Evolutionary conservation across 2,329 filamentous ascomycete species (phyloP).

Genomic region (Fusarium foetens): DNA sequence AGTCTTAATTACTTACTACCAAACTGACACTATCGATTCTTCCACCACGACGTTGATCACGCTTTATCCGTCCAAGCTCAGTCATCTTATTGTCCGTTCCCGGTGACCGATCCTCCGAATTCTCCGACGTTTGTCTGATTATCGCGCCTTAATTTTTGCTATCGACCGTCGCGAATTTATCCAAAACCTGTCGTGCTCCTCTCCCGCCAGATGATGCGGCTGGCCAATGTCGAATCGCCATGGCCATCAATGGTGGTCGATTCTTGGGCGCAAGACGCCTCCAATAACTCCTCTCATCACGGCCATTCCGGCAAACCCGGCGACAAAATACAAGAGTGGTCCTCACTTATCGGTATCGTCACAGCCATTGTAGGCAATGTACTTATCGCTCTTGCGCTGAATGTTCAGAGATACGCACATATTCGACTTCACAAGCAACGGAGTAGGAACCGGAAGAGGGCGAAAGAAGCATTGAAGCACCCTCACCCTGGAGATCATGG

Average conservation of each 20-base stretch:
- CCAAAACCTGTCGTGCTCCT: conserved; percentile 22
- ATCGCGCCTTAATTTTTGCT: conserved; percentile 5
- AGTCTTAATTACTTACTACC: conserved; percentile 6
- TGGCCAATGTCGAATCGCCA: conserved; percentile 39
- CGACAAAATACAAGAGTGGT: conserved; percentile 76
- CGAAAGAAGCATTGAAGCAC: conserved; percentile 64
- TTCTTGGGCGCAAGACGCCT: conserved; percentile 27
- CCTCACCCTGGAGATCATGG: conserved; percentile 47
- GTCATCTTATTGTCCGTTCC: conserved; percentile 19
- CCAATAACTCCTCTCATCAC: conserved; percentile 28
- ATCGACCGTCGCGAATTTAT: conserved; percentile 28
- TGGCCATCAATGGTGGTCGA: conserved; percentile 36
- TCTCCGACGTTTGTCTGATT: conserved; percentile 4
- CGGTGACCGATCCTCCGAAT: conserved; percentile 15
- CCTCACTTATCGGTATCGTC: conserved; percentile 91
- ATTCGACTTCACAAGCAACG: conserved; percentile 81
- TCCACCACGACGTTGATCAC: conserved; percentile 23
- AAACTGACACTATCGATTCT: conserved; percentile 29
- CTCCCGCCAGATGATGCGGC: conserved; percentile 42
- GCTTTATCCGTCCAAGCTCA: conserved; percentile 27
- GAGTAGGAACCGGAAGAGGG: conserved; percentile 65
- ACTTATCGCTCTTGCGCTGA: conserved; percentile 93
- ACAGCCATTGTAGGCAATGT: conserved; percentile 94
- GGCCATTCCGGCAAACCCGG: conserved; percentile 49
- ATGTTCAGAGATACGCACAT: conserved; percentile 96